Evolutionary conservation across 192 early-diverging fungal species (phyloP).

Genomic region (Linnemannia zychae): DNA sequence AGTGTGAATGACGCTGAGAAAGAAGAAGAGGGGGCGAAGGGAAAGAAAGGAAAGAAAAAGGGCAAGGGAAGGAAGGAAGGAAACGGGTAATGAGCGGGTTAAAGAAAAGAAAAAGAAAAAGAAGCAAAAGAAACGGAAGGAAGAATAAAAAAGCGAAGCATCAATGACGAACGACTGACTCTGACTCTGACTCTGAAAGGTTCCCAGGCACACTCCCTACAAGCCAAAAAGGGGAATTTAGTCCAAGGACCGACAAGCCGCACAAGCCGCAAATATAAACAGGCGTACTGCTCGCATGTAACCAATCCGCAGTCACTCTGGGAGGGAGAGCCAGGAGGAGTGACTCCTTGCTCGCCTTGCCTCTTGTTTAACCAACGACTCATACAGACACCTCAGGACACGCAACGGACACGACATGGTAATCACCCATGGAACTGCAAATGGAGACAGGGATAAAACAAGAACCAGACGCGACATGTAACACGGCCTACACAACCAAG

Average conservation of each 20-base stretch:
- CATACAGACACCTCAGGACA: not conserved
- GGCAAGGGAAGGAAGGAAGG: not conserved
- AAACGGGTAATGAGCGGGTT: not conserved
- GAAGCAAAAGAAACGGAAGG: constrained; percentile 1
- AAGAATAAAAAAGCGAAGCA: not conserved
- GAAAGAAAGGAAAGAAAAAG: not conserved
- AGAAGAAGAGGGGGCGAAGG: not conserved
- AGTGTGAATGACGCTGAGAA: not conserved
- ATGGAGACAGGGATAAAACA: not conserved
- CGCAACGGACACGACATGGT: not conserved
- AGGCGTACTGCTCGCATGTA: not conserved
- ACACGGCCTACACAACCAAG: not conserved
- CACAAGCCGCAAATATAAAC: constrained; percentile 37
- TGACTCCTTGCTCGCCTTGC: too few species aligned
- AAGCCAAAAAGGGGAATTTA: not conserved
- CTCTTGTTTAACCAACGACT: not conserved
- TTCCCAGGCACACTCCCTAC: not conserved
- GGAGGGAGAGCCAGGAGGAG: too few species aligned
- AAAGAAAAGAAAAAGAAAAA: not conserved
- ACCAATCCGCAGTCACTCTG: too few species aligned
- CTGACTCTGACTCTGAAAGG: not conserved
- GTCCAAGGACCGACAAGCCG: not conserved
- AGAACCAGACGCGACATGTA: not conserved
- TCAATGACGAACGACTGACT: not conserved
- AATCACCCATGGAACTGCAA: not conserved